A percentile compares a stretch with the other conserved stretches of the same genome.
These are phyloP conservation scores for Penicillium sp. DNA, from an alignment of 2,329 filamentous ascomycete species.

Conservation along the genomic window DNA sequence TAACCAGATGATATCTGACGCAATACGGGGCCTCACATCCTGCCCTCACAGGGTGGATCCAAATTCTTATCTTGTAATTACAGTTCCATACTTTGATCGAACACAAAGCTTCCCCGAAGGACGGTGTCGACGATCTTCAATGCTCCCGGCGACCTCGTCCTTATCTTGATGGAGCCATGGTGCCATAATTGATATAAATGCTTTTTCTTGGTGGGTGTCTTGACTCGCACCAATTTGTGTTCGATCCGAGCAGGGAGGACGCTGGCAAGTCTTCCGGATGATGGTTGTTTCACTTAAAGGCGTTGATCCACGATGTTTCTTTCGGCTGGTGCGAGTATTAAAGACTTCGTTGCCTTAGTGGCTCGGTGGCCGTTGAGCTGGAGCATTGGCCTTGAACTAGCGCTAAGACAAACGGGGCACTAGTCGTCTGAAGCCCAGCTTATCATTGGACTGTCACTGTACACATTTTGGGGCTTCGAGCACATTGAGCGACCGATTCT, in stretches of 20 bases:
- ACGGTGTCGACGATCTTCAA: constrained; percentile 21
- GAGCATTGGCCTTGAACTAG: constrained; percentile 11
- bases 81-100: neutral
- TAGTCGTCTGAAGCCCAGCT: neutral
- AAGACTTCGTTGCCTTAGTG: constrained; percentile 6
- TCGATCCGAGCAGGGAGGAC: neutral
- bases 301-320: neutral
- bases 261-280: neutral
- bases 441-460: neutral
- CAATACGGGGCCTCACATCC: too few species aligned
- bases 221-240: neutral
- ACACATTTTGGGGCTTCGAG: neutral
- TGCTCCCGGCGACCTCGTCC: constrained; percentile 17
- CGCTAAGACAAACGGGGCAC: neutral
- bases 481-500: too few species aligned
- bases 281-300: neutral
- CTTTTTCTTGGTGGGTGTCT: too few species aligned
- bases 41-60: too few species aligned
- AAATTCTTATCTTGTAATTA: constrained; percentile 3
- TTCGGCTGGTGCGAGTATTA: neutral
- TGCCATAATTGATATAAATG: neutral
- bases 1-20: neutral
- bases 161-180: constrained; percentile 6
- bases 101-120: constrained; percentile 5
- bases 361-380: constrained; percentile 15